phyloP scores from a whole-genome alignment of 495 filamentous ascomycete genomes.

The Penicillium waksmanii region DNA sequence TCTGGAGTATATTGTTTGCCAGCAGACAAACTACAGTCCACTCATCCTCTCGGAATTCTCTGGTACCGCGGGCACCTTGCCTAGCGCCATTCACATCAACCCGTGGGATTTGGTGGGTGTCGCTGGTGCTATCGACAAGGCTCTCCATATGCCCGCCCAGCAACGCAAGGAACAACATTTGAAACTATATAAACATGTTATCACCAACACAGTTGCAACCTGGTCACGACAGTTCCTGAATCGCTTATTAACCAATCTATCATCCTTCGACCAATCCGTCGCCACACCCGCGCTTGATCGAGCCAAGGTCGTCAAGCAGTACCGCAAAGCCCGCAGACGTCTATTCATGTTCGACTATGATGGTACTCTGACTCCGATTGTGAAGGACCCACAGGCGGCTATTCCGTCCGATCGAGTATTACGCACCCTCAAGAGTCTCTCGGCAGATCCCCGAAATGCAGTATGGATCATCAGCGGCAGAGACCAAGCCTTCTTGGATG shows the following conservation, averaged over 20 bases:
- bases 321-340: constrained; percentile 70
- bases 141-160: constrained; percentile 70
- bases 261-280: constrained; percentile 71
- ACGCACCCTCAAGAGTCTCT: constrained; percentile 74
- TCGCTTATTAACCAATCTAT: constrained; percentile 75
- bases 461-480: constrained; percentile 99
- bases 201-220: constrained; percentile 75
- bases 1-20: constrained; percentile 89
- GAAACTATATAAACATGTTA: constrained; percentile 79
- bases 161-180: constrained; percentile 55
- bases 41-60: constrained; percentile 95
- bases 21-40: constrained; percentile 79
- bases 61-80: constrained; percentile 84
- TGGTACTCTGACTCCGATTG: constrained; percentile 95
- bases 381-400: constrained; percentile 82
- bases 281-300: constrained; percentile 82
- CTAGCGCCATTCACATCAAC: constrained; percentile 89
- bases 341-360: constrained; percentile 99
- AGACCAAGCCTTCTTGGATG: constrained; percentile 83
- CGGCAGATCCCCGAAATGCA: constrained; percentile 75
- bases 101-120: constrained; percentile 87
- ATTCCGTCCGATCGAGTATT: constrained; percentile 83
- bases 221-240: constrained; percentile 81
- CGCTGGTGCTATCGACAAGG: constrained; percentile 76
- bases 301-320: constrained; percentile 67